Evolutionary conservation across 31 red algal genomes (phyloP).

Genomic region (Porphyra umbilicalis): DNA sequence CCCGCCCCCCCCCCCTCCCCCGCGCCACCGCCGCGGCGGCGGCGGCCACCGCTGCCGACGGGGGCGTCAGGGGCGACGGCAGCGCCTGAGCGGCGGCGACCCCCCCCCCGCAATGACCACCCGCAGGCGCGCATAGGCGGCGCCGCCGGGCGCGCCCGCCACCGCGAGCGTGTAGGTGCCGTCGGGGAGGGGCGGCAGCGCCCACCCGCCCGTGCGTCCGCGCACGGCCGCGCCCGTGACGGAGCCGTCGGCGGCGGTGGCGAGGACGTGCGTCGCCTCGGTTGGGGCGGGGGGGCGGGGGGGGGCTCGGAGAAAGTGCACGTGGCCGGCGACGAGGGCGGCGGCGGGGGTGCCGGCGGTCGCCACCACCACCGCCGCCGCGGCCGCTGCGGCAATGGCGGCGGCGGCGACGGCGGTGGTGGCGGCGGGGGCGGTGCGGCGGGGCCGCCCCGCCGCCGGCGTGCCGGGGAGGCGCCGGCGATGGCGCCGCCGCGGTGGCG

Average conservation of each 20-base stretch:
- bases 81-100: background rate
- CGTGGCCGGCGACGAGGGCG: background rate
- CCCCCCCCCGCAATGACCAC: background rate
- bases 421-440: background rate
- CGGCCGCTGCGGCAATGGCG: background rate
- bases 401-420: background rate
- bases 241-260: background rate
- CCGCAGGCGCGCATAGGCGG: background rate
- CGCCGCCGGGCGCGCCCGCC: background rate
- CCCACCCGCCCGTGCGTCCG: background rate
- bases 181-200: background rate
- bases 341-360: background rate
- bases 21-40: background rate
- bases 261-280: background rate
- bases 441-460: too few relatives aligned
- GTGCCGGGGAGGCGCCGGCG: too few relatives aligned
- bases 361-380: background rate
- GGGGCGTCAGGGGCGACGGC: background rate
- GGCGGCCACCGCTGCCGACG: background rate
- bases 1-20: background rate
- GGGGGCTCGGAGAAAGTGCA: background rate
- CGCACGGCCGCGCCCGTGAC: background rate
- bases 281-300: background rate
- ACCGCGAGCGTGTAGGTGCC: background rate
- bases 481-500: too few relatives aligned